Percentiles rank a stretch among this genome's conserved stretches.
Conservation (phyloP, 2,329 filamentous ascomycete genomes). For the Pestalotiopsis sp. region DNA sequence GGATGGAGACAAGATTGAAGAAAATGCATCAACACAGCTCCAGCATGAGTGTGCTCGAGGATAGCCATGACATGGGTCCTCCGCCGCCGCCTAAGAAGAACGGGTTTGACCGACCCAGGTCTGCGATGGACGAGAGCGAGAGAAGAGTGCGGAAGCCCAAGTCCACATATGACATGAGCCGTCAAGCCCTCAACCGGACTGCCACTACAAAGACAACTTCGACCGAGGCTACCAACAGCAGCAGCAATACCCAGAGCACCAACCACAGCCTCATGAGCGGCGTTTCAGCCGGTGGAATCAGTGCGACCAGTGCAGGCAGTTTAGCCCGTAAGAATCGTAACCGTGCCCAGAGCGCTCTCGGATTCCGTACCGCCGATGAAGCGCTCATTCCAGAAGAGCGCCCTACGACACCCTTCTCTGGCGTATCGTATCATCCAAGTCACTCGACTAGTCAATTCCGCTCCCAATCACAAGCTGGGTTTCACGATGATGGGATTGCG, state of each 20-base stretch:
- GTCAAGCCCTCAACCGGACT: slow-evolving; percentile 72
- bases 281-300: slow-evolving; percentile 85
- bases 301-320: slow-evolving; percentile 93
- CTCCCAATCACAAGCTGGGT: slow-evolving; percentile 69
- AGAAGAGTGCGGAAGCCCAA: slow-evolving; percentile 65
- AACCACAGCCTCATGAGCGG: slow-evolving; percentile 93
- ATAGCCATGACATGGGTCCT: slow-evolving; percentile 44
- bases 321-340: slow-evolving; percentile 74
- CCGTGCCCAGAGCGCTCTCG: slow-evolving; percentile 68
- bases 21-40: slow-evolving; percentile 68
- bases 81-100: slow-evolving; percentile 50
- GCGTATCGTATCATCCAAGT: slow-evolving; percentile 89
- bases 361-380: slow-evolving; percentile 54
- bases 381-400: slow-evolving; percentile 49
- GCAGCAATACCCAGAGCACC: slow-evolving; percentile 75
- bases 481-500: slow-evolving; percentile 65
- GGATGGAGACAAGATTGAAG: slow-evolving; percentile 84
- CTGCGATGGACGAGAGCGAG: slow-evolving; percentile 52
- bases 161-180: slow-evolving; percentile 78
- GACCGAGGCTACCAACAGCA: slow-evolving; percentile 70
- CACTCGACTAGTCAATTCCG: slow-evolving; percentile 65
- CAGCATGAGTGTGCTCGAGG: slow-evolving; percentile 43
- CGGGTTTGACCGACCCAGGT: slow-evolving; percentile 58
- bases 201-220: slow-evolving; percentile 87
- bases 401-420: slow-evolving; percentile 69